Conservation (phyloP, 164 flowering plant genomes). For the Stephania cephalantha region DNA sequence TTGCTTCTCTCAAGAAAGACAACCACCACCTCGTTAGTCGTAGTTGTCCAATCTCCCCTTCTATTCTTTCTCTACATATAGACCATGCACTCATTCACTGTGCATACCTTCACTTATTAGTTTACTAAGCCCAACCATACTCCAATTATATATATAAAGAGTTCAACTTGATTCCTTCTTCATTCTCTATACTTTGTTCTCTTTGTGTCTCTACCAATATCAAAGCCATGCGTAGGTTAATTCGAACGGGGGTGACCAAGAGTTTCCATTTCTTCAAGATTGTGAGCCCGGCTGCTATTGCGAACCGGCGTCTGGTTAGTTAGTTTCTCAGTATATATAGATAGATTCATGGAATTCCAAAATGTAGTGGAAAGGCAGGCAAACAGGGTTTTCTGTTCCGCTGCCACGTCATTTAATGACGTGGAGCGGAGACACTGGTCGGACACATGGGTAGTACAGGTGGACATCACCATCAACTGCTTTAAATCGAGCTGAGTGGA, state of each 20-base stretch:
- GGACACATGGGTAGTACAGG: too few relatives aligned
- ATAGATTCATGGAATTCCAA: too few relatives aligned
- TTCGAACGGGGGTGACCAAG: not conserved
- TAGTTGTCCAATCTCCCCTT: not conserved
- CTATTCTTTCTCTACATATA: not conserved
- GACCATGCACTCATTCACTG: not conserved
- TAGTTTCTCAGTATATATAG: not conserved
- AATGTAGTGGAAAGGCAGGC: too few relatives aligned
- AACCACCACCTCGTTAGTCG: not conserved
- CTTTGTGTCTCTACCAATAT: not conserved
- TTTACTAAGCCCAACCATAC: not conserved
- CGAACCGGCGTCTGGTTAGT: constrained; percentile 12
- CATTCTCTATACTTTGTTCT: not conserved
- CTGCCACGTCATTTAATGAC: not conserved
- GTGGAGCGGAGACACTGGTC: not conserved
- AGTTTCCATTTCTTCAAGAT: constrained; percentile 9
- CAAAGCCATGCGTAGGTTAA: not conserved
- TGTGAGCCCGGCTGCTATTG: not conserved
- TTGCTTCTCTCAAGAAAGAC: not conserved
- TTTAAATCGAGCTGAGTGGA: too few relatives aligned
- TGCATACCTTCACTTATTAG: too few relatives aligned
- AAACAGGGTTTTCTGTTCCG: too few relatives aligned
- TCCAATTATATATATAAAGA: not conserved
- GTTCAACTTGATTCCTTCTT: too few relatives aligned
- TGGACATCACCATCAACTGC: too few relatives aligned